A percentile compares a stretch with the other conserved stretches of the same genome.
phyloP scores from a whole-genome alignment of 2,329 filamentous ascomycete species.

The Fusarium sp. region DNA sequence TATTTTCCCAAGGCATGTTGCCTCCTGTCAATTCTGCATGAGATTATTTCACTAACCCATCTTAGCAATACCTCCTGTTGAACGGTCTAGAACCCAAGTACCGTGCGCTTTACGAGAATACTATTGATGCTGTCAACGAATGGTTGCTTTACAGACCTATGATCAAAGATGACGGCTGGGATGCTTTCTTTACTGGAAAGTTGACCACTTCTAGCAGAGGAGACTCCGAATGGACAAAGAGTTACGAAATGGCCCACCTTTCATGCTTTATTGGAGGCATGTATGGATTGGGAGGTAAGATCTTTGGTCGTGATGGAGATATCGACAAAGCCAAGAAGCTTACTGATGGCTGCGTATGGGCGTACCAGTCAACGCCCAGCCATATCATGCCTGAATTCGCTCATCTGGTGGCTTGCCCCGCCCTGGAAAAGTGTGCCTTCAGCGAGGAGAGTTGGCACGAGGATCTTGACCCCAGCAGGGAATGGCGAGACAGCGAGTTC shows the following conservation, averaged over 20 bases:
- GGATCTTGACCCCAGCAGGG: constrained; percentile 60
- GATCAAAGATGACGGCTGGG: constrained; percentile 71
- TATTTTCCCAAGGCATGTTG: constrained; percentile 71
- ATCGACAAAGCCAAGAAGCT: constrained; percentile 73
- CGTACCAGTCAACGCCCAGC: constrained; percentile 69
- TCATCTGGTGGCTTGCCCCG: constrained; percentile 61
- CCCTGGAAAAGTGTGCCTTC: constrained; percentile 63
- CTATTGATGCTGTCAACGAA: constrained; percentile 75
- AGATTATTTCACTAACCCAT: constrained; percentile 58
- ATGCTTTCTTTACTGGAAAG: constrained; percentile 81
- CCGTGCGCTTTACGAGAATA: constrained; percentile 76
- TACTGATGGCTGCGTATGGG: constrained; percentile 78
- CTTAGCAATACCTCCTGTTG: constrained; percentile 76
- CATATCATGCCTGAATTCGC: constrained; percentile 75
- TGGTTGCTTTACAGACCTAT: constrained; percentile 84
- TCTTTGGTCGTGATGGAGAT: constrained; percentile 70
- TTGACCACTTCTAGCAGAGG: constrained; percentile 61
- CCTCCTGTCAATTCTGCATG: neutral
- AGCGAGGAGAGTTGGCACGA: constrained; percentile 63
- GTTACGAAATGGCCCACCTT: constrained; percentile 74
- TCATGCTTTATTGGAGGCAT: constrained; percentile 79
- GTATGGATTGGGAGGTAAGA: constrained; percentile 74
- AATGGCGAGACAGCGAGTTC: constrained; percentile 59
- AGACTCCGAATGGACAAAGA: constrained; percentile 55
- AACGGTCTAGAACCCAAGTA: constrained; percentile 82